Base-by-base conservation (phyloP, 345 rosid species). In the Cardamine chenopodiifolia region DNA sequence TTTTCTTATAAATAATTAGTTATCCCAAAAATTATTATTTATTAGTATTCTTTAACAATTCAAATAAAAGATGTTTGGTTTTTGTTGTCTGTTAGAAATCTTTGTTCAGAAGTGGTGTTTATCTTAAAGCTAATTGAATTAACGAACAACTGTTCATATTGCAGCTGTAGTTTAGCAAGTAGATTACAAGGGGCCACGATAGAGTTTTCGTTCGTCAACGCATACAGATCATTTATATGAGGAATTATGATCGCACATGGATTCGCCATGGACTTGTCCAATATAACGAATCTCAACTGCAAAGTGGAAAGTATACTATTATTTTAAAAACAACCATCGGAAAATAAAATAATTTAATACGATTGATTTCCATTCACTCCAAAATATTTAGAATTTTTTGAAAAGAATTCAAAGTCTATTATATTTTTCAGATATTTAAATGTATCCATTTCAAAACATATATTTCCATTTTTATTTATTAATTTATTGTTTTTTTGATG, bases 151-250 rank as follows among this genome's bases (percentile, higher is more conserved):
- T 71, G 39, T 71, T 35, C 26, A 13, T 22, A 31, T n/a, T 0
- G 39, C 20, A 48, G 75, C 61, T 26, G 52, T 35, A 17, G 31
- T 4, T 57, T 15, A 18, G 56, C 7, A 32, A 57, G 14, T 31
- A 8, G 17, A 28, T 17, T 26, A 35, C 76, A 52, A 54, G 64
- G 19, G 66, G 52, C 52, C 72, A 58, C 66, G 78, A 57, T 65
- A 11, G 18, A 44, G 23, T 5, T 74, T 56, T 74, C 66, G 66
- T 56, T 74, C 66, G 66, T 74, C 66, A 74, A 74, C 59, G 72
- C 20, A 47, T 14, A 35, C 50, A 35, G 18, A n/a, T 56, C 6
- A 47, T 34, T 57, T 65, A 20, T 44, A 8, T 1, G 7, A 26
- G 28, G 39, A 23, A 23, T 55, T 34, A 66, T 74, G 72, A 57